phyloP scores from a whole-genome alignment of 768 basidiomycete genomes.

The Boletus huronensis region DNA sequence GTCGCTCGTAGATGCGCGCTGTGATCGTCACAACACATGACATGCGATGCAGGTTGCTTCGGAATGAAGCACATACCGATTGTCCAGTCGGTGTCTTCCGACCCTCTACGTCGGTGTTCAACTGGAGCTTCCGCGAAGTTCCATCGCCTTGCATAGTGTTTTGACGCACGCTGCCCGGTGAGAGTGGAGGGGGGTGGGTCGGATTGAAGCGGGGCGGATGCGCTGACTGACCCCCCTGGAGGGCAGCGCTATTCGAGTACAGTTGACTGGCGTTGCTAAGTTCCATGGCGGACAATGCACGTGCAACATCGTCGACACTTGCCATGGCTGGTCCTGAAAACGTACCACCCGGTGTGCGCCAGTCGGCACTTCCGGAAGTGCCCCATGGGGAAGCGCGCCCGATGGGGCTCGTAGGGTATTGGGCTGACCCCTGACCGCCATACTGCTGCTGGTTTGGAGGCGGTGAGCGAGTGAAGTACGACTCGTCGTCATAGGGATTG shows the following conservation, averaged over 20 bases:
- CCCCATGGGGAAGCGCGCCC: conserved; percentile 68
- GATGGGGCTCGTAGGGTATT: conserved; percentile 53
- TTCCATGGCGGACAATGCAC: conserved; percentile 69
- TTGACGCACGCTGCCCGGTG: conserved; percentile 36
- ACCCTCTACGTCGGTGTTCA: conserved; percentile 62
- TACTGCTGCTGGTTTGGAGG: conserved; percentile 42
- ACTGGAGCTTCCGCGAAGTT: conserved; percentile 48
- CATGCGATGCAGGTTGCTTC: conserved; percentile 39
- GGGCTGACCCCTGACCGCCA: conserved; percentile 30
- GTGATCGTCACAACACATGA: conserved; percentile 29
- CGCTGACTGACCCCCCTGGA: conserved; percentile 47
- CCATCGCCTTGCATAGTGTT: conserved; percentile 38
- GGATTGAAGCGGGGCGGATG: conserved; percentile 71
- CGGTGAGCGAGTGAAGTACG: conserved; percentile 50
- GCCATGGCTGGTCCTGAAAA: conserved; percentile 27
- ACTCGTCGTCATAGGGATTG: conserved; percentile 51
- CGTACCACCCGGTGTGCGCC: conserved; percentile 46
- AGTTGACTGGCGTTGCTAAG: conserved; percentile 37
- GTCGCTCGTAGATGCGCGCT: conserved; percentile 32
- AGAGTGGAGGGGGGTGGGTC: conserved; percentile 43
- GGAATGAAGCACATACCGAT: conserved; percentile 48
- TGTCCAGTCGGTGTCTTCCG: conserved; percentile 57
- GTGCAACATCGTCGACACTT: conserved; percentile 71
- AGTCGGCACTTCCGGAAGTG: conserved; percentile 50
- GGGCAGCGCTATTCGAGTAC: conserved; percentile 28